A percentile compares a stretch with the other conserved stretches of the same genome.
These are phyloP conservation scores for Cladosporium halotolerans DNA, from an alignment of 2,329 filamentous ascomycete species.

Conservation along the genomic window DNA sequence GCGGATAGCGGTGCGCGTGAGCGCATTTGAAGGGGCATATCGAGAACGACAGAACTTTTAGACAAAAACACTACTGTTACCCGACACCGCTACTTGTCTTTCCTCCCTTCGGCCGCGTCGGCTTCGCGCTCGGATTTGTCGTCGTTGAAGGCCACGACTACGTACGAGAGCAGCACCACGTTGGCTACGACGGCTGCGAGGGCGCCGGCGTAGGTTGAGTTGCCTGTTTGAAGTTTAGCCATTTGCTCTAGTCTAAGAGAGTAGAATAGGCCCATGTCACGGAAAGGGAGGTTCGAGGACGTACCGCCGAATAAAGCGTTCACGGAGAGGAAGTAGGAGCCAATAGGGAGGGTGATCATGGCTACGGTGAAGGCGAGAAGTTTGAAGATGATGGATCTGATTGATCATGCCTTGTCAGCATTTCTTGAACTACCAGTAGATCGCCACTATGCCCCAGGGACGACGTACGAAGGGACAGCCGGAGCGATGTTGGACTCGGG, in stretches of 20 bases:
- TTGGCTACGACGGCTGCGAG: conserved; percentile 86
- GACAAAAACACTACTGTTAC: no score
- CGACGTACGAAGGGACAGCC: conserved; percentile 69
- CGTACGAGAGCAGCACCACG: conserved; percentile 81
- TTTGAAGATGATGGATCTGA: conserved; percentile 78
- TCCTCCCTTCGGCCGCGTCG: conserved; percentile 38
- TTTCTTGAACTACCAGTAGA: no score
- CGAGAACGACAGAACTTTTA: no score
- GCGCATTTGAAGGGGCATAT: no score
- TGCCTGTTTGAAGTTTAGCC: conserved; percentile 51
- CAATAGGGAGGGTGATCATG: conserved; percentile 83
- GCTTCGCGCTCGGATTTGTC: conserved; percentile 51
- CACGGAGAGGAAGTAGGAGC: conserved; percentile 79
- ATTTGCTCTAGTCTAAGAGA: neutral
- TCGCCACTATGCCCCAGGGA: neutral
- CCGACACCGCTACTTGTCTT: conserved; percentile 19
- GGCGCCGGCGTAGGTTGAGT: conserved; percentile 79
- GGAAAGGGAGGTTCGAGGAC: neutral
- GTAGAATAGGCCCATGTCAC: neutral
- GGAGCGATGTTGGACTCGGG: conserved; percentile 67
- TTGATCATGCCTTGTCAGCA: neutral
- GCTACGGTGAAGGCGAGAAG: conserved; percentile 83
- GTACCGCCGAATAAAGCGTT: conserved; percentile 73
- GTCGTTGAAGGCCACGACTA: conserved; percentile 85
- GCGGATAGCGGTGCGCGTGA: no score